Evolutionary conservation across 139 green algal genomes (phyloP), one percentile per base, ranked within the genome.

Genomic region (Tetradesmus obliquus): DNA sequence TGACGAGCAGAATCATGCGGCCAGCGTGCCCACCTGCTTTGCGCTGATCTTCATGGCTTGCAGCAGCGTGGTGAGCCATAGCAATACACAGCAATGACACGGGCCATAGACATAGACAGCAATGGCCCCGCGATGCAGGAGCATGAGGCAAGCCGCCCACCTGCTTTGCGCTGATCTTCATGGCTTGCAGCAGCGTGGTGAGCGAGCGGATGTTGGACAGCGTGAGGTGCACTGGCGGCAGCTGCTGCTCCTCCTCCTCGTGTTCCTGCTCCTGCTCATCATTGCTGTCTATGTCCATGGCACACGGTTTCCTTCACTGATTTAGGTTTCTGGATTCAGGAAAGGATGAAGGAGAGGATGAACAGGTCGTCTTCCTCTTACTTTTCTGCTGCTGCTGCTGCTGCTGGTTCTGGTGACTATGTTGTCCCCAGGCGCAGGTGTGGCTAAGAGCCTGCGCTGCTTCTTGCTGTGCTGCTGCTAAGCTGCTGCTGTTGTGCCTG

Each of bases 11-110:
- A n/a, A n/a, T n/a, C n/a, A n/a, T n/a, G n/a, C n/a, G n/a, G n/a
- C n/a, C n/a, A n/a, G n/a, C n/a, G n/a, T n/a, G 20, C 76, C 55
- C 57, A 92, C 94, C 94, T 96, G 94, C 86, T 94, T 94, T 5
- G 85, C 83, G 53, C 91, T 81, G 1, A 93, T 76, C 51, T 93
- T 94, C 13, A 95, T 92, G 17, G 92, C 91, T 24, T 95, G 94
- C 20, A 96, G 85, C 9, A 93, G 82, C 1, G 71, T 66, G 0
- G 90, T 83, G 5, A 95, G 86, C 22, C 57, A 12, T 7, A 62
- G 7, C n/a, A n/a, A n/a, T n/a, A n/a, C n/a, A n/a, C n/a, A n/a
- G n/a, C n/a, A n/a, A n/a, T n/a, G n/a, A n/a, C n/a, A n/a, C n/a
- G n/a, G n/a, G n/a, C n/a, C n/a, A n/a, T n/a, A n/a, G n/a, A n/a